Evolutionary conservation across 1,139 yeast genomes (phyloP).

Genomic region (Yamadazyma atmosphaerica): DNA sequence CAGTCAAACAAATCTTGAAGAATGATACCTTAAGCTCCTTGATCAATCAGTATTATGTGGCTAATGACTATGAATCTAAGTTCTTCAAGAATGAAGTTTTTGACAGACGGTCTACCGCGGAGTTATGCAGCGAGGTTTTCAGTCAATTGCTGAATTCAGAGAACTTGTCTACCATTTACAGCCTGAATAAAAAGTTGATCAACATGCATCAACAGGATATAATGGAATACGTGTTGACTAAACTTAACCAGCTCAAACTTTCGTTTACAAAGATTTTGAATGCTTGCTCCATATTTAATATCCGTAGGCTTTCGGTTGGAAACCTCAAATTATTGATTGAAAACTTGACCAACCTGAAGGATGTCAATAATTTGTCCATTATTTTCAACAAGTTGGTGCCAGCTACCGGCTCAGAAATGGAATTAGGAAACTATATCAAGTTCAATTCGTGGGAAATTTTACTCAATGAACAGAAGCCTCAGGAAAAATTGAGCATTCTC

Average conservation of each 20-base stretch:
- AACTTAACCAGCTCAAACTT: slow-evolving; percentile 7
- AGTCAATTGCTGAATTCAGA: slow-evolving; percentile 9
- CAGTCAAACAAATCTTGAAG: slow-evolving; percentile 12
- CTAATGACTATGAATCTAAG: slow-evolving; percentile 2
- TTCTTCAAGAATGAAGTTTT: slow-evolving; percentile 3
- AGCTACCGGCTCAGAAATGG: slow-evolving; percentile 4
- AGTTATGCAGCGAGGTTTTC: slow-evolving; percentile 10
- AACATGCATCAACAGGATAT: slow-evolving; percentile 14
- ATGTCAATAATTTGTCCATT: slow-evolving; percentile 26
- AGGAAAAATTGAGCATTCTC: slow-evolving; percentile 20
- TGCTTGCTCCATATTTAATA: slow-evolving; percentile 23
- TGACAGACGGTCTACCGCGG: not conserved
- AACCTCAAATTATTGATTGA: slow-evolving; percentile 28
- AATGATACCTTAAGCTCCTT: slow-evolving; percentile 8
- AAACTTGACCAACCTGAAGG: slow-evolving; percentile 26
- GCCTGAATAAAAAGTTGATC: slow-evolving; percentile 7
- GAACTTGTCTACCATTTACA: slow-evolving; percentile 7
- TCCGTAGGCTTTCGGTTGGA: slow-evolving; percentile 21
- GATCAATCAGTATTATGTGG: slow-evolving; percentile 10
- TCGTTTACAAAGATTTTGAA: slow-evolving; percentile 15
- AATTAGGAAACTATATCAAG: slow-evolving; percentile 22
- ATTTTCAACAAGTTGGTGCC: slow-evolving; percentile 29
- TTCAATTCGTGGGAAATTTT: slow-evolving; percentile 32
- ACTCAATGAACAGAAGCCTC: slow-evolving; percentile 11
- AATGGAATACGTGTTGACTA: slow-evolving; percentile 10